These are phyloP conservation scores for Simmondsia chinensis DNA, from an alignment of 148 eudicot species.

Conservation along the genomic window DNA sequence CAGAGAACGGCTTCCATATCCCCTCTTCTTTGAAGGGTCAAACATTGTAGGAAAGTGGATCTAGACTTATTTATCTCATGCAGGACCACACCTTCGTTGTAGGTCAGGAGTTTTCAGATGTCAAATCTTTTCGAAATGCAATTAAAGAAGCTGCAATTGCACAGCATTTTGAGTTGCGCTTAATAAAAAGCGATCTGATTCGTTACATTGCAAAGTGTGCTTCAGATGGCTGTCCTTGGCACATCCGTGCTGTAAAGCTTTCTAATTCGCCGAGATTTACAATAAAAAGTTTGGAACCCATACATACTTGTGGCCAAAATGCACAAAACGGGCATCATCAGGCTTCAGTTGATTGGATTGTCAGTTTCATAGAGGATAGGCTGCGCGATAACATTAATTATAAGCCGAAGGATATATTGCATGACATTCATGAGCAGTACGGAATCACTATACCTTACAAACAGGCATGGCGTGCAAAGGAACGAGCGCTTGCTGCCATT, in stretches of 20 bases:
- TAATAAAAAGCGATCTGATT: slow-evolving; percentile 45
- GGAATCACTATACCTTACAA: slow-evolving; percentile 68
- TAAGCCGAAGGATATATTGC: slow-evolving; percentile 62
- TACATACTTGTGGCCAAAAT: slow-evolving; percentile 52
- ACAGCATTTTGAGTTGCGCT: slow-evolving; percentile 57
- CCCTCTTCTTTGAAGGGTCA: too few relatives aligned
- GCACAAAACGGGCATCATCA: slow-evolving; percentile 57
- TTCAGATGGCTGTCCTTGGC: slow-evolving; percentile 56
- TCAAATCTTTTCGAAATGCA: slow-evolving; percentile 46
- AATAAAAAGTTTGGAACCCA: slow-evolving; percentile 32
- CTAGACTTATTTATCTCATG: slow-evolving; percentile 15
- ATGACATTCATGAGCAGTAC: slow-evolving; percentile 40
- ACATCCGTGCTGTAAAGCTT: slow-evolving; percentile 51
- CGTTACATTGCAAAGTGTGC: slow-evolving; percentile 65
- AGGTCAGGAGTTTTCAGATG: slow-evolving; percentile 63
- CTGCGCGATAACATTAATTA: slow-evolving; percentile 48
- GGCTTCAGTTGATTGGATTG: slow-evolving; percentile 71
- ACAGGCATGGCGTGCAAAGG: slow-evolving; percentile 76
- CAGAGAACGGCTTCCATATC: too few relatives aligned
- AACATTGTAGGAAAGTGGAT: neutral
- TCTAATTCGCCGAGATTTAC: slow-evolving; percentile 33
- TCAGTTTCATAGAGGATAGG: slow-evolving; percentile 45
- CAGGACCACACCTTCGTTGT: slow-evolving; percentile 29
- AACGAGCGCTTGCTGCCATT: slow-evolving; percentile 50
- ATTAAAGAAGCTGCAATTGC: slow-evolving; percentile 67